Evolutionary conservation across 1,284 basidiomycete species (phyloP), one percentile per base, ranked within the genome.

Genomic region (Fomitopsis betulina): DNA sequence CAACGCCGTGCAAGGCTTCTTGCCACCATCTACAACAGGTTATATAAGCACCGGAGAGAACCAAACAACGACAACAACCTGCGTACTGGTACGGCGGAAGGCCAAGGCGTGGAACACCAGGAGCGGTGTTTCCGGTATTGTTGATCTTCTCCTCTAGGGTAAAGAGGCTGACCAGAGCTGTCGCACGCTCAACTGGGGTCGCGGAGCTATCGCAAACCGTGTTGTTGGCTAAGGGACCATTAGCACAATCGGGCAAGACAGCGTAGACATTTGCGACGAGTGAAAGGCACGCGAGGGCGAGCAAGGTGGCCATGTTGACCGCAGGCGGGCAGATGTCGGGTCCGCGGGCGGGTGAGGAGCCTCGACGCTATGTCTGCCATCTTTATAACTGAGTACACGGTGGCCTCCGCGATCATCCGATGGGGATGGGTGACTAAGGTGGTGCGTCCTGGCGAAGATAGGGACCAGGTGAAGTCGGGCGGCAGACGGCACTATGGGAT

Each of bases 1-100:
- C 81, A 13, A 84, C 77, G 25, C 83, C 82, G 51, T 84, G 82
- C 81, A 82, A 50, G 13, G 25, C 52, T 35, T 59, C 58, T n/a
- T 59, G 58, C 58, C 58, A 59, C 58, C 58, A 59, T 50, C 58
- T 32, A 12, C 8, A 10, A 37, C 23, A 23, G 35, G 17, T 45
- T 10, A 25, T 23, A 40, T 50, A 33, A 57, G 39, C 8, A 38
- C 4, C 12, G 5, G 30, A 35, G 32, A 9, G 25, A 25, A 13
- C 15, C 71, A 72, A 55, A 59, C 77, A 79, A 63, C 45, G 27
- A 27, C 1, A 3, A 30, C 9, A 12, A 8, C 23, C 9, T 23
- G 82, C 75, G 80, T 79, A 82, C 57, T 81, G 73, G 58, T 83
- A 83, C 5, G 75, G 62, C 5, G 80, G 80, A 37, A 83, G 68